Evolutionary conservation across 2,329 filamentous ascomycete genomes (phyloP), one percentile per base, ranked within the genome.

Genomic region (Colletotrichum sansevieriae): DNA sequence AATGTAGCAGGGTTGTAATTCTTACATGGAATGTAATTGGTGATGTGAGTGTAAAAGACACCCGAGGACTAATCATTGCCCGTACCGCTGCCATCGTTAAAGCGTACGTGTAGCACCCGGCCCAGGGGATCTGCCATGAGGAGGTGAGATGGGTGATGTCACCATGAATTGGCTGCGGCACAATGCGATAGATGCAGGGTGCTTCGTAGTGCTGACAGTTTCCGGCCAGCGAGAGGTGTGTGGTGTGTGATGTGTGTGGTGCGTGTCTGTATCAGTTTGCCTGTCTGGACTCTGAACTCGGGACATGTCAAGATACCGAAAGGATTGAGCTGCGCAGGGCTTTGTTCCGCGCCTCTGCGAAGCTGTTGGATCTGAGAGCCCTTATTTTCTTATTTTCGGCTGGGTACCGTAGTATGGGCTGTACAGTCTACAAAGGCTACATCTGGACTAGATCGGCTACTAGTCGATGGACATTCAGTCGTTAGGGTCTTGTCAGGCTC

Each of bases 221-320:
- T 35, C 57, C 44, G 57, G 47, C 33, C 55, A 41, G 20, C 37
- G 18, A 25, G 37, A 35, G 54, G 55, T 41, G 41, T 46, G 25
- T 29, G 25, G 25, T 29, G 25, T 2, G 25, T 29, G 25, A n/a
- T n/a, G 55, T 41, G 41, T 46, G 25, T 29, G 25, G 25, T 29
- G 25, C 7, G 25, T 29, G 25, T 29, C 5, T 29, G 3, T 29
- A 7, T 29, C 5, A 6, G 25, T 29, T 6, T 29, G 8, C 39
- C 20, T 44, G 49, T 18, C 18, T 18, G 18, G 18, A 18, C 22
- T n/a, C n/a, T 64, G 59, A 54, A 15, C 61, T 68, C 61, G 55
- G 66, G 49, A 41, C 35, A 10, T 57, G 66, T n/a, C 29, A 69
- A 66, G 55, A 69, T 20, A 18, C 66, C 62, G 55, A 69, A 29